A percentile compares a stretch with the other conserved stretches of the same genome.
phyloP scores from a whole-genome alignment of 768 basidiomycete species.

The Pleurotus tuoliensis region DNA sequence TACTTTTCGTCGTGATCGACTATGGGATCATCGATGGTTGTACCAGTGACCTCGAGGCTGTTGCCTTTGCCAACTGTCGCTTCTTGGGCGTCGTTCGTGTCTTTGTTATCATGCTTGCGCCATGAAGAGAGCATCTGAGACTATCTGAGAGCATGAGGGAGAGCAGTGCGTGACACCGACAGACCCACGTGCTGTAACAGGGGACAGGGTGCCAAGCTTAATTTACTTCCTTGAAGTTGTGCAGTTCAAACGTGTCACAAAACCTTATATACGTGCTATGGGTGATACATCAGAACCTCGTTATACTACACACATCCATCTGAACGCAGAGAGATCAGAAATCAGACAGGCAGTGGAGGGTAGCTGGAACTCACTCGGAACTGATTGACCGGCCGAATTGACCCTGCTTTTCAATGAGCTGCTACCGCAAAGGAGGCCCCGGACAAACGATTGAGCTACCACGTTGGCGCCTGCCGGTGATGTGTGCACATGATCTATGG shows the following conservation, averaged over 20 bases:
- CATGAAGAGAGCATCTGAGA: neutral
- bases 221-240: neutral
- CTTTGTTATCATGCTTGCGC: neutral
- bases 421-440: conserved; percentile 37
- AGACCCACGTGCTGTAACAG: neutral
- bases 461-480: conserved; percentile 38
- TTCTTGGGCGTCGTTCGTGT: neutral
- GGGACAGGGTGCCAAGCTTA: neutral
- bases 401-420: conserved; percentile 29
- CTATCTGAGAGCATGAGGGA: neutral
- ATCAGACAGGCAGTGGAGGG: neutral
- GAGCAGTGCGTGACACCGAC: neutral
- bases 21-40: neutral
- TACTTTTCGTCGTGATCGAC: neutral
- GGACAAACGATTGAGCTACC: conserved; percentile 44
- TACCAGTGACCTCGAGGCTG: no score
- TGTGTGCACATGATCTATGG: conserved; percentile 46
- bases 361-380: conserved; percentile 25
- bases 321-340: neutral
- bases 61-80: no score
- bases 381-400: conserved; percentile 32
- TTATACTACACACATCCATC: neutral
- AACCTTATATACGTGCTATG: no score
- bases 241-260: no score
- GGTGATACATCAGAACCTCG: no score